phyloP scores from a whole-genome alignment of 2,329 filamentous ascomycete genomes.

The Xylariales sp. region DNA sequence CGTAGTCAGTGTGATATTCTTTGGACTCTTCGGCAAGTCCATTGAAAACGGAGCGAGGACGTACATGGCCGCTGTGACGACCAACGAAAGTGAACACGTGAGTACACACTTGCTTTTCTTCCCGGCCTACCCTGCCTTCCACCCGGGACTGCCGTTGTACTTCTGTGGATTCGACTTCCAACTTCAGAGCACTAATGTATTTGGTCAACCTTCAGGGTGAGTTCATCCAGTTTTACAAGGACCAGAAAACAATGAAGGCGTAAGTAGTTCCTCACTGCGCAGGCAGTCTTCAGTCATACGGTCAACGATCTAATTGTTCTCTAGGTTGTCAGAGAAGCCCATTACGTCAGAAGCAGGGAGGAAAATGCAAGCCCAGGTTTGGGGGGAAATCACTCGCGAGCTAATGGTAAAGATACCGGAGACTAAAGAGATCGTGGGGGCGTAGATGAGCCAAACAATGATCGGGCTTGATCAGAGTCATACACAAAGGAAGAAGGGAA shows the following conservation, averaged over 20 bases:
- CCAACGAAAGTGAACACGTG: conserved; percentile 21
- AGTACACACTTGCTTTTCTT: too few relatives aligned
- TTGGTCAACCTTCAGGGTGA: conserved; percentile 15
- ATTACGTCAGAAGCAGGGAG: conserved; percentile 14
- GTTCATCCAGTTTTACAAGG: conserved; percentile 21
- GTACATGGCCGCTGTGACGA: conserved; percentile 16
- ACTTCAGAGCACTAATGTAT: background rate
- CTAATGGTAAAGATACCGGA: conserved; percentile 18
- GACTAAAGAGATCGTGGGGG: conserved; percentile 8
- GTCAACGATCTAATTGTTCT: too few relatives aligned
- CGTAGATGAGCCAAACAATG: background rate
- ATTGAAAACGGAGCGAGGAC: conserved; percentile 22
- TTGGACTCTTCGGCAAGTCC: conserved; percentile 17
- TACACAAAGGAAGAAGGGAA: too few relatives aligned
- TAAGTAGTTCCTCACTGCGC: conserved; percentile 11
- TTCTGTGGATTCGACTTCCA: too few relatives aligned
- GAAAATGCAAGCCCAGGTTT: conserved; percentile 16
- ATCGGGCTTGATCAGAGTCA: background rate
- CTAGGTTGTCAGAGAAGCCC: conserved; percentile 13
- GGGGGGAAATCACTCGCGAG: conserved; percentile 20
- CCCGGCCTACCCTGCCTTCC: too few relatives aligned
- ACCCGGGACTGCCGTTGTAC: too few relatives aligned
- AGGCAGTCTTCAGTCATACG: too few relatives aligned
- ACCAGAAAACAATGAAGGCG: conserved; percentile 15
- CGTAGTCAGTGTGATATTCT: conserved; percentile 12